A percentile compares a stretch with the other conserved stretches of the same genome.
Evolutionary conservation across 768 basidiomycete genomes (phyloP).

Genomic region (Leccinellum luteum): DNA sequence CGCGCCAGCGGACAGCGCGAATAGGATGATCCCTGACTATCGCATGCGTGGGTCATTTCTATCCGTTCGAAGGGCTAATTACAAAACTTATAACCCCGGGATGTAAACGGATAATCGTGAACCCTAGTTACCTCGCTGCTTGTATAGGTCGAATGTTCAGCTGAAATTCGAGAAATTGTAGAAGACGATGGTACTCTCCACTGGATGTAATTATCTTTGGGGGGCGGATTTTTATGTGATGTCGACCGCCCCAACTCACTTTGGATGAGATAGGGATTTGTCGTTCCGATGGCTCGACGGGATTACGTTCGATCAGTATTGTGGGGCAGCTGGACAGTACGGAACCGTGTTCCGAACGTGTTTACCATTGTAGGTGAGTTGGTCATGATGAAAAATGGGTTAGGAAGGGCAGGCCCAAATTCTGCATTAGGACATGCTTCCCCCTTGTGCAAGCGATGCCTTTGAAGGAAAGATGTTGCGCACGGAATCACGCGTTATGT

Average conservation of each 20-base stretch:
- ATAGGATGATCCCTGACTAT: slow-evolving; percentile 3
- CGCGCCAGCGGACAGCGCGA: neutral
- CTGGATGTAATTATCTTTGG: slow-evolving; percentile 3
- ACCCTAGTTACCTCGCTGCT: slow-evolving; percentile 44
- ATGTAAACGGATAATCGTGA: slow-evolving; percentile 60
- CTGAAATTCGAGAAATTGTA: slow-evolving; percentile 23
- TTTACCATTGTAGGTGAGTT: slow-evolving; percentile 1
- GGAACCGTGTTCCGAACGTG: slow-evolving; percentile 38
- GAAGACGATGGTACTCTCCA: neutral
- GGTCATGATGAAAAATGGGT: neutral
- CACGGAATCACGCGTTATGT: slow-evolving; percentile 3
- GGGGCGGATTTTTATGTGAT: slow-evolving; percentile 4
- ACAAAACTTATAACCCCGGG: slow-evolving; percentile 41
- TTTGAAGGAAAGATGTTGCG: neutral
- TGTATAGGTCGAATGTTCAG: slow-evolving; percentile 47
- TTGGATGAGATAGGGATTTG: too few relatives aligned
- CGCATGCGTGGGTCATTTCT: neutral
- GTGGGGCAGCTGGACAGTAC: slow-evolving; percentile 36
- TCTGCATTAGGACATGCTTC: slow-evolving; percentile 2
- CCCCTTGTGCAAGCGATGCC: neutral
- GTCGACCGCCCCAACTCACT: neutral
- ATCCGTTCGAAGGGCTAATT: neutral
- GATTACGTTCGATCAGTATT: neutral
- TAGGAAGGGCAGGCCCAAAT: neutral
- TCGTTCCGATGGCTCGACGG: neutral